phyloP scores from a whole-genome alignment of 2,329 filamentous ascomycete genomes.

The Sarocladium strictum region DNA sequence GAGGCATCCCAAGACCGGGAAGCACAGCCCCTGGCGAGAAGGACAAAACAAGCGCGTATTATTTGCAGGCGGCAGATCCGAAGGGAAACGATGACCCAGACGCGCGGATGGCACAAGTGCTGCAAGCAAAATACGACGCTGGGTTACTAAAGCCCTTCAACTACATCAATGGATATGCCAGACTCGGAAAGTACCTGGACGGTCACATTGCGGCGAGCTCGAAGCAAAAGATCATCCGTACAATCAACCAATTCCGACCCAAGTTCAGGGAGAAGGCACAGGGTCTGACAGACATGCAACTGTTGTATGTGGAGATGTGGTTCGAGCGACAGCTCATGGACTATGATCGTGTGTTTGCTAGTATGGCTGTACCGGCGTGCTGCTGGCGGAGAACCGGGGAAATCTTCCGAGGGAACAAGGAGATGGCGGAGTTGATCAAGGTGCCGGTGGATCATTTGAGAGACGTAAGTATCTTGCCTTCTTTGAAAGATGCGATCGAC shows the following conservation, averaged over 20 bases:
- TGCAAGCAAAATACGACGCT: constrained; percentile 93
- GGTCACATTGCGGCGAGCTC: constrained; percentile 75
- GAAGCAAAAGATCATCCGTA: constrained; percentile 85
- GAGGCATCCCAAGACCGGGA: constrained; percentile 53
- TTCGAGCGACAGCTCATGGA: constrained; percentile 96
- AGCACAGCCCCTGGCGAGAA: constrained; percentile 62
- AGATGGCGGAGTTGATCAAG: constrained; percentile 93
- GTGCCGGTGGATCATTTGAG: constrained; percentile 85
- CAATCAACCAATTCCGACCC: constrained; percentile 87
- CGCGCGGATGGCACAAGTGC: constrained; percentile 88
- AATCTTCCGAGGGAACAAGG: constrained; percentile 95
- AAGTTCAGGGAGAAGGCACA: constrained; percentile 96
- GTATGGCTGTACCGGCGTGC: constrained; percentile 97
- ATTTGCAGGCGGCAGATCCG: constrained; percentile 93
- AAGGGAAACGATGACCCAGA: constrained; percentile 80
- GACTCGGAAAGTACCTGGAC: constrained; percentile 87
- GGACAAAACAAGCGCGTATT: constrained; percentile 68
- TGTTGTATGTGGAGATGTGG: constrained; percentile 98
- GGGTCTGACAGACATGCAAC: constrained; percentile 83
- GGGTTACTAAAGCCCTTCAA: constrained; percentile 95
- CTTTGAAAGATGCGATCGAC: not conserved
- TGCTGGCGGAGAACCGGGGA: constrained; percentile 96
- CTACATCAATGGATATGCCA: constrained; percentile 92
- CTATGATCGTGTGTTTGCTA: constrained; percentile 96
- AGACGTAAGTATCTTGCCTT: constrained; percentile 61